Conservation (phyloP, 2,329 filamentous ascomycete species). For the Penicillium sumatraense region DNA sequence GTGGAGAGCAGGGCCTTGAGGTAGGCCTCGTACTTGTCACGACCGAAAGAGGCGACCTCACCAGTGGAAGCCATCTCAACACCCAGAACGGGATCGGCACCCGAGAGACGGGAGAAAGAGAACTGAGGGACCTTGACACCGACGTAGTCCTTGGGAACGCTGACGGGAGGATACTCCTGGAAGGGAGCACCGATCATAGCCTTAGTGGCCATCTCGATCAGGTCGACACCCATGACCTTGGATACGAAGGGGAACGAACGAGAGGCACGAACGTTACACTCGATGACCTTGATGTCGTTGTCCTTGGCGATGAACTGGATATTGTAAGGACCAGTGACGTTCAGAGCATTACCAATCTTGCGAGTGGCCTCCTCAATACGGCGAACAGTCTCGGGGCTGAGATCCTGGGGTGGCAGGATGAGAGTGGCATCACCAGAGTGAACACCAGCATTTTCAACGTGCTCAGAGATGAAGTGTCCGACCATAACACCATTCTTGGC, state of each 20-base stretch:
- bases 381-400: conserved; percentile 83
- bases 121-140: conserved; percentile 99
- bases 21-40: conserved; percentile 96
- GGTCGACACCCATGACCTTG: conserved; percentile 96
- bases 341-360: conserved; percentile 92
- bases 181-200: conserved; percentile 89
- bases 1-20: conserved; percentile 95
- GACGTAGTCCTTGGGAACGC: conserved; percentile 79
- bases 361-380: conserved; percentile 93
- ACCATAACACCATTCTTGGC: conserved; percentile 87
- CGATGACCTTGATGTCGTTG: conserved; percentile 99
- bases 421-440: conserved; percentile 97
- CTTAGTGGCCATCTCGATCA: conserved; percentile 98
- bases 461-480: conserved; percentile 96
- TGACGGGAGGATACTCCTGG: conserved; percentile 76
- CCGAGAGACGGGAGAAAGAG: conserved; percentile 95
- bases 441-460: conserved; percentile 97
- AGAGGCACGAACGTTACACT: conserved; percentile 96
- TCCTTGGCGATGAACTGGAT: conserved; percentile 99
- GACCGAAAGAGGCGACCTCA: conserved; percentile 95
- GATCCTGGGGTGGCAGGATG: conserved; percentile 91
- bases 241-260: conserved; percentile 97
- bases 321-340: conserved; percentile 96
- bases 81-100: conserved; percentile 92
- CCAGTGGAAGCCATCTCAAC: conserved; percentile 99